A percentile compares a stretch with the other conserved stretches of the same genome.
These are phyloP conservation scores for Euphrasia confusa DNA, from an alignment of 257 asterid genomes.

Conservation along the genomic window DNA sequence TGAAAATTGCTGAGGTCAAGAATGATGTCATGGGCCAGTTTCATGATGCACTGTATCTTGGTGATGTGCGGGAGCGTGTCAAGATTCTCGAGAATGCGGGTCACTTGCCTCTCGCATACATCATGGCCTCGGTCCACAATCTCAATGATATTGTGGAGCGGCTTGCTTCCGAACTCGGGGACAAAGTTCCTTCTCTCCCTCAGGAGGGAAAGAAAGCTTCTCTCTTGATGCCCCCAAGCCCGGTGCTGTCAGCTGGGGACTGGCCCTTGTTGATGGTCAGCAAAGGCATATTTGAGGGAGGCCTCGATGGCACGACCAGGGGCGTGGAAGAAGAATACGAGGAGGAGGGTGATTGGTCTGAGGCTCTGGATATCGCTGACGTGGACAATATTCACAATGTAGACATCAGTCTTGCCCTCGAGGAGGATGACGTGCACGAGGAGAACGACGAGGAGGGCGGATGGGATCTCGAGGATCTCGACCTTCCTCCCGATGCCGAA, in stretches of 20 bases:
- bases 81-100: slow-evolving; percentile 72
- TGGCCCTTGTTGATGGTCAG: slow-evolving; percentile 87
- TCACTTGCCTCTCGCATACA: slow-evolving; percentile 73
- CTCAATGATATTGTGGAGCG: slow-evolving; percentile 57
- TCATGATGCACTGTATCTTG: slow-evolving; percentile 79
- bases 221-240: slow-evolving; percentile 66
- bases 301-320: slow-evolving; percentile 46
- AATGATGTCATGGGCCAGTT: slow-evolving; percentile 93
- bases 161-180: slow-evolving; percentile 56
- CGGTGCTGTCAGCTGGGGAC: slow-evolving; percentile 65
- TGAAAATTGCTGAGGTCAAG: slow-evolving; percentile 85
- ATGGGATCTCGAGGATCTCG: slow-evolving; percentile 81
- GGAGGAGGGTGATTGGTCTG: slow-evolving; percentile 62
- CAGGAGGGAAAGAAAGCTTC: slow-evolving; percentile 51
- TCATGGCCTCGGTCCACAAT: slow-evolving; percentile 63
- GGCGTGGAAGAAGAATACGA: slow-evolving; percentile 44
- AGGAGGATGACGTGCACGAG: slow-evolving; percentile 37
- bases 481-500: slow-evolving; percentile 71
- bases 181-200: slow-evolving; percentile 56
- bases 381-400: slow-evolving; percentile 45
- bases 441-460: slow-evolving; percentile 66
- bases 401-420: slow-evolving; percentile 33
- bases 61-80: slow-evolving; percentile 73
- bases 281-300: slow-evolving; percentile 68
- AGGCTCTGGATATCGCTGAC: slow-evolving; percentile 42